Conservation (phyloP, 2,329 filamentous ascomycete genomes). For the Colletotrichum sublineola region DNA sequence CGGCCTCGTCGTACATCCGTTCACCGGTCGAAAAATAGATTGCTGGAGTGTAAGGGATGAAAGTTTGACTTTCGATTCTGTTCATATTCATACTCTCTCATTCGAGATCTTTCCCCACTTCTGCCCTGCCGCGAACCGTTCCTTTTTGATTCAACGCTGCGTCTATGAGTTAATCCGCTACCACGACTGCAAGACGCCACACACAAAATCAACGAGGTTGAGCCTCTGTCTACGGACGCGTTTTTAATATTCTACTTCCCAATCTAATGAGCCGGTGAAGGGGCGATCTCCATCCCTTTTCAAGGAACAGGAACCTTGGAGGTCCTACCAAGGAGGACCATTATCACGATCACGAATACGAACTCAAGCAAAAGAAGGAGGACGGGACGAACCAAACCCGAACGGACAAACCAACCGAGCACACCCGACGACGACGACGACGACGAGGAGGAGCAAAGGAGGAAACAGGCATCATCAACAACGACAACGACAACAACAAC, state of each 20-base stretch:
- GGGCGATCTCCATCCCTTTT: neutral
- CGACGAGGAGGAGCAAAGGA: too few relatives aligned
- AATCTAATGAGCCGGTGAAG: conserved; percentile 10
- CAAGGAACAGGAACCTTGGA: neutral
- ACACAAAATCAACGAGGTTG: conserved; percentile 28
- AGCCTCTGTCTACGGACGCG: conserved; percentile 7
- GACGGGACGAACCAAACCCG: neutral
- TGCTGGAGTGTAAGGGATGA: conserved; percentile 5
- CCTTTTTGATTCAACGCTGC: conserved; percentile 11
- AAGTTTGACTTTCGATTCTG: conserved; percentile 25
- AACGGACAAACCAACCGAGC: neutral
- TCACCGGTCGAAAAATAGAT: conserved; percentile 1
- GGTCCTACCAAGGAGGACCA: neutral
- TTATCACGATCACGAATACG: neutral
- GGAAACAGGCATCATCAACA: neutral
- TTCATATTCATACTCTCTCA: neutral
- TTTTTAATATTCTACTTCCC: neutral
- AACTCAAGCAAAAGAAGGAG: neutral
- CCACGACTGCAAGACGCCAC: conserved; percentile 19
- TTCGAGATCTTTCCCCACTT: neutral
- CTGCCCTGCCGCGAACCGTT: neutral
- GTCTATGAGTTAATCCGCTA: neutral
- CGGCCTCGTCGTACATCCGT: neutral
- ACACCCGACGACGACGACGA: neutral
- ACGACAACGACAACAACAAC: too few relatives aligned